These are phyloP conservation scores for Thalassiosira sp. DNA, from an alignment of 352 stramenopile genomes.

Conservation along the genomic window DNA sequence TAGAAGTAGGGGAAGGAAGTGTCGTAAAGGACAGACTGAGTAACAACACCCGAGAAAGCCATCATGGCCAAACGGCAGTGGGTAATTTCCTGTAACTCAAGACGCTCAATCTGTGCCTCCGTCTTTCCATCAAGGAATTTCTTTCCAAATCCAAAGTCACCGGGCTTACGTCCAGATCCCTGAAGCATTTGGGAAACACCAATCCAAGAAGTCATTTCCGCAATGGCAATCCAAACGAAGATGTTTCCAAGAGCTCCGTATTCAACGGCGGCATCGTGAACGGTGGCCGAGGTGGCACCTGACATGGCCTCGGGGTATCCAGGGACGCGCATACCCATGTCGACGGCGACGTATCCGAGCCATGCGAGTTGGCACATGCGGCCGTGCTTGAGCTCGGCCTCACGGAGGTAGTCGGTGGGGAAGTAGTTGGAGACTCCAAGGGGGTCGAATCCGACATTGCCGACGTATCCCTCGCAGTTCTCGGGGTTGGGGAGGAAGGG, in stretches of 20 bases:
- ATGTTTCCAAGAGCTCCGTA: constrained; percentile 73
- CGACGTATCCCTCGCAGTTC: constrained; percentile 79
- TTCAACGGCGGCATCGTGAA: constrained; percentile 68
- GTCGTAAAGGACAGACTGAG: constrained; percentile 84
- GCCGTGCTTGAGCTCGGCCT: constrained; percentile 85
- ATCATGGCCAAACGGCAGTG: constrained; percentile 87
- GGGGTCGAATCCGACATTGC: constrained; percentile 84
- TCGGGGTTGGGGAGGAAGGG: constrained; percentile 76
- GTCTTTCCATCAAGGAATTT: constrained; percentile 76
- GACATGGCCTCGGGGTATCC: constrained; percentile 53
- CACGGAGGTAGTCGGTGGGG: constrained; percentile 84
- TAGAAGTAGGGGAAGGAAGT: constrained; percentile 81
- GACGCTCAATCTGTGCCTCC: constrained; percentile 59
- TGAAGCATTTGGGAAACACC: constrained; percentile 79
- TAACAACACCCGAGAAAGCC: constrained; percentile 85
- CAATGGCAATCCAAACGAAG: constrained; percentile 65
- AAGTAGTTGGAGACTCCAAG: constrained; percentile 82
- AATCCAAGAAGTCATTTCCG: constrained; percentile 75
- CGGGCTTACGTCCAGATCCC: constrained; percentile 80
- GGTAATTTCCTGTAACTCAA: constrained; percentile 84
- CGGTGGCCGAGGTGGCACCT: constrained; percentile 63
- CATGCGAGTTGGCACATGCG: constrained; percentile 84
- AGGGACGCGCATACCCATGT: constrained; percentile 68
- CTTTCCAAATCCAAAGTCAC: constrained; percentile 84
- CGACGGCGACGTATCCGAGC: constrained; percentile 77